Evolutionary conservation across 2,329 filamentous ascomycete species (phyloP), one percentile per base, ranked within the genome.

Genomic region (Aspergillus ruber): DNA sequence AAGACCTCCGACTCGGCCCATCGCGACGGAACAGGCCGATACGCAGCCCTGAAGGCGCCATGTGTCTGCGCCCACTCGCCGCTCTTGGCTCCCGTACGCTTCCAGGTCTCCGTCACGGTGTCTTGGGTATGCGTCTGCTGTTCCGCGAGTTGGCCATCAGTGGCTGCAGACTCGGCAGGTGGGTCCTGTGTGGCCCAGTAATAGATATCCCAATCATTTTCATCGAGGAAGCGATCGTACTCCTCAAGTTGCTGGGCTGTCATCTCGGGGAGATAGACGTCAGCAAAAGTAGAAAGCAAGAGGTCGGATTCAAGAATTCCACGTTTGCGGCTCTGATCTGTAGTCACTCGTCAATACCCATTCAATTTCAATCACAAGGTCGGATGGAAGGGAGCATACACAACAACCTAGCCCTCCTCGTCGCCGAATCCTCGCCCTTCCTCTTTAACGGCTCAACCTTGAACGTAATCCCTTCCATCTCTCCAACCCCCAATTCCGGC

Each of bases 121-220:
- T 66, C 64, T 49, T 65, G 56, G 3, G 57, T 50, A 43, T 59
- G 61, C 20, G 58, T 49, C 50, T 74, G 20, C 18, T 39, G 15
- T 15, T 39, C 36, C 17, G 36, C 36, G 8, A 39, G 17, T 18
- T 39, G 36, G 17, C 17, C 36, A 1, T 68, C 35, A 53, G 52
- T 21, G 56, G 56, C 29, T 61, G 56, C 41, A 49, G 55, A 23
- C 23, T 68, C 63, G 1, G 50, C 44, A 1, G 64, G 63, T 5
- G 84, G 77, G 58, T 89, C 83, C 70, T 98, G 93, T 13, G 93
- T 98, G 3, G 88, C 89, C 93, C 93, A 98, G 78, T 98, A 98
- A 78, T 98, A 98, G 52, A 98, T 96, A 68, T 98, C 93, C 93
- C 93, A 98, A 74, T 98, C 93, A 71, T 98, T 98, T 74, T 98